Evolutionary conservation across 163 green algal genomes (phyloP).

Genomic region (Chlorella variabilis): DNA sequence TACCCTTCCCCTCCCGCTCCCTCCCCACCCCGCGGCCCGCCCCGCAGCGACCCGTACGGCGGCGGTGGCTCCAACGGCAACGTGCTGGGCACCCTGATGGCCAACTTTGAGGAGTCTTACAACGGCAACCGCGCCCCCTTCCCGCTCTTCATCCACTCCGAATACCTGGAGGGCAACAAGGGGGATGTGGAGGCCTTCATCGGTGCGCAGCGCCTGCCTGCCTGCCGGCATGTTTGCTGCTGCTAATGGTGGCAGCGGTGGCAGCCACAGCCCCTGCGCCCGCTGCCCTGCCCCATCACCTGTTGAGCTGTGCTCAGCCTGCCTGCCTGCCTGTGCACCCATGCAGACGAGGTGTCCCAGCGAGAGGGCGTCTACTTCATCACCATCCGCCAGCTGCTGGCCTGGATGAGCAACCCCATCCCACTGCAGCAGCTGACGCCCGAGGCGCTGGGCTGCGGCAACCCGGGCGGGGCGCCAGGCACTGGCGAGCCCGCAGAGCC

Average conservation of each 20-base stretch:
- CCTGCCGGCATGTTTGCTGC: too few relatives aligned
- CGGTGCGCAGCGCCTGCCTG: too few relatives aligned
- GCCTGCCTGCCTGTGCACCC: too few relatives aligned
- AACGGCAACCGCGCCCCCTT: conserved; percentile 40
- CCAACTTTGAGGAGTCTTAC: conserved; percentile 43
- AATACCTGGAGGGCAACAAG: too few relatives aligned
- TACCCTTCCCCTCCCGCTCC: background rate
- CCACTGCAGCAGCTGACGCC: background rate
- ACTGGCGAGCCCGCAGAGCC: too few relatives aligned
- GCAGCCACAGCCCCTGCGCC: too few relatives aligned
- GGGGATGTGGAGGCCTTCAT: too few relatives aligned
- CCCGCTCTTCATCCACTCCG: conserved; percentile 26
- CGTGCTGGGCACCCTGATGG: conserved; percentile 1
- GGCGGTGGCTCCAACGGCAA: too few relatives aligned
- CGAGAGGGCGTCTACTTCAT: background rate
- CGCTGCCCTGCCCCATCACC: too few relatives aligned
- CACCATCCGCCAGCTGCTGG: conserved; percentile 6
- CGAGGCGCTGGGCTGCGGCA: background rate
- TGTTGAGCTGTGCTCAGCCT: too few relatives aligned
- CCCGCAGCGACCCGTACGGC: background rate
- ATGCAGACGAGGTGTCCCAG: too few relatives aligned
- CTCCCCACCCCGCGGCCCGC: background rate
- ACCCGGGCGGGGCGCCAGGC: background rate
- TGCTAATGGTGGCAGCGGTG: too few relatives aligned
- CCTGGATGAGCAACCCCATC: background rate